phyloP scores from a whole-genome alignment of 106 monocot species.

The Apostasia shenzhenica region DNA sequence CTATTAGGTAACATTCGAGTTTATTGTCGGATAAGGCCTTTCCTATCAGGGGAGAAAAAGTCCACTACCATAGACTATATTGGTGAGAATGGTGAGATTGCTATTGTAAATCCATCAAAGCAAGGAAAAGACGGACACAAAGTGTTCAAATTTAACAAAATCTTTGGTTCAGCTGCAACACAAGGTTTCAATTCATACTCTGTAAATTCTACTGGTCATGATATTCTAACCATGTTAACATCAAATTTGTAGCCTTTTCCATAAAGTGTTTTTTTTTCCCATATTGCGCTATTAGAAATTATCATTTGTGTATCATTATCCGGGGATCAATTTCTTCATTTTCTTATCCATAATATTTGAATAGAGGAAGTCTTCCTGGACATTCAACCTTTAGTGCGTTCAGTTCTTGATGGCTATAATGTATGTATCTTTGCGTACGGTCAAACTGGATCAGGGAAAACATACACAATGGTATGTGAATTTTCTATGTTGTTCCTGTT shows the following conservation, averaged over 20 bases:
- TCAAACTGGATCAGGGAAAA: constrained; percentile 93
- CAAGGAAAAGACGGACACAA: constrained; percentile 61
- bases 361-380: constrained; percentile 68
- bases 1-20: constrained; percentile 76
- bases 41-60: constrained; percentile 44
- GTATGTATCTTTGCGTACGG: constrained; percentile 88
- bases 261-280: neutral
- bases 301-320: neutral
- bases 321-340: neutral
- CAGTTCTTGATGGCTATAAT: constrained; percentile 73
- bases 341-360: constrained; percentile 3
- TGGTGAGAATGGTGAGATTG: constrained; percentile 71
- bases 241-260: neutral
- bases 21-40: constrained; percentile 77
- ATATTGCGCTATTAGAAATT: neutral
- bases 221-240: neutral
- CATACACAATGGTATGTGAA: constrained; percentile 68
- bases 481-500: neutral
- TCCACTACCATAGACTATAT: constrained; percentile 45
- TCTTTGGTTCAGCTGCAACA: constrained; percentile 54
- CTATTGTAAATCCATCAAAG: constrained; percentile 61
- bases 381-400: constrained; percentile 54
- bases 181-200: constrained; percentile 46
- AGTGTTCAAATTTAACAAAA: constrained; percentile 69
- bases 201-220: neutral